These are phyloP conservation scores for Backusella psychrophila DNA, from an alignment of 192 early-diverging fungal species.

Conservation along the genomic window DNA sequence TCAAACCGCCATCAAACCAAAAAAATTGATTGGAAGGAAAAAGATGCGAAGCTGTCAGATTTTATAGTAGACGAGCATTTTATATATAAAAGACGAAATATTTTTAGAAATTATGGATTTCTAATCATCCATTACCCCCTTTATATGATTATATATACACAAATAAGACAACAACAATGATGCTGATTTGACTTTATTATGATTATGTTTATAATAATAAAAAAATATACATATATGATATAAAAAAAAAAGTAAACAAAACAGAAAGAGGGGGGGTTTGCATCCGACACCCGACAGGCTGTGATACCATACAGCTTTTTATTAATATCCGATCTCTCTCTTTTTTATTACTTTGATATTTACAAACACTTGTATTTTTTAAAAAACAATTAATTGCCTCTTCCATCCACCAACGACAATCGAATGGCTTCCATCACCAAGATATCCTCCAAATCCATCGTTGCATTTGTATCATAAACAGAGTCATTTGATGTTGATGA, in stretches of 20 bases:
- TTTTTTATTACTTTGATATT: not conserved
- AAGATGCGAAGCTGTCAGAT: not conserved
- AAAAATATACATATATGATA: not conserved
- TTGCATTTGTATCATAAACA: conserved; percentile 7
- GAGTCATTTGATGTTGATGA: not conserved
- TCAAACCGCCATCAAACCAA: conserved; percentile 13
- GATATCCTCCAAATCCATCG: conserved; percentile 26
- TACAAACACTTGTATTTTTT: not conserved
- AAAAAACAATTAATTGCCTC: not conserved
- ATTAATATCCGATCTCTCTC: not conserved
- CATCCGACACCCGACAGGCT: conserved; percentile 7
- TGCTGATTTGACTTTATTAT: not conserved
- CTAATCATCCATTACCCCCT: too few species aligned
- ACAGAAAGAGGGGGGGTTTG: not conserved
- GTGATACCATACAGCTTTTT: not conserved
- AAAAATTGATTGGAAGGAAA: not conserved
- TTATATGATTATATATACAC: not conserved
- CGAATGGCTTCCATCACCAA: conserved; percentile 27
- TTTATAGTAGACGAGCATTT: not conserved
- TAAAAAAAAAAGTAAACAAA: not conserved
- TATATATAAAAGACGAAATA: not conserved
- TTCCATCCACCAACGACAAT: conserved; percentile 3
- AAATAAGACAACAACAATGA: not conserved
- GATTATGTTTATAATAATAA: not conserved
- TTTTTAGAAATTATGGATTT: not conserved